phyloP scores from a whole-genome alignment of 768 basidiomycete species.

The Tricholoma matsutake region DNA sequence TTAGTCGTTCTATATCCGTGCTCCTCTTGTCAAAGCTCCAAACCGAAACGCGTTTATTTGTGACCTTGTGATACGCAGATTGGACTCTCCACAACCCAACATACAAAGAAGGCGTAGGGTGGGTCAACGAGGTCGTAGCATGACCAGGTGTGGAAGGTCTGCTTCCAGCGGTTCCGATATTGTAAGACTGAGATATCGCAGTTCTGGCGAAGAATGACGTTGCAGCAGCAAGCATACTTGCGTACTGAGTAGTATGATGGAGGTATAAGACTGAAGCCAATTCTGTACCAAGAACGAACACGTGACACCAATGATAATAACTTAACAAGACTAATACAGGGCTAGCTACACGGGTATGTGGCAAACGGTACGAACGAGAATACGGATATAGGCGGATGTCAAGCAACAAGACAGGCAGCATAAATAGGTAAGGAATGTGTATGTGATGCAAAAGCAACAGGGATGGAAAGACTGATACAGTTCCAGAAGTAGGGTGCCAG shows the following conservation, averaged over 20 bases:
- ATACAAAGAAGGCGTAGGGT: conserved; percentile 52
- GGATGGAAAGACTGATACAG: background rate
- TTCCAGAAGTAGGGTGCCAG: background rate
- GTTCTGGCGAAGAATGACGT: conserved; percentile 81
- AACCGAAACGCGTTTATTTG: conserved; percentile 85
- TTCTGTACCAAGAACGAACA: background rate
- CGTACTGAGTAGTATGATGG: background rate
- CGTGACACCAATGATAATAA: background rate
- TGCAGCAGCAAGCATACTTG: conserved; percentile 74
- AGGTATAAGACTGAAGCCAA: background rate
- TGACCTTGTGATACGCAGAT: conserved; percentile 83
- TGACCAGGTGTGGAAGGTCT: conserved; percentile 49
- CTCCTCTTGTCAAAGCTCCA: conserved; percentile 89
- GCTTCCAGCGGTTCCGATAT: conserved; percentile 49
- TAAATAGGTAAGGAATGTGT: background rate
- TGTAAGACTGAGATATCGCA: conserved; percentile 78
- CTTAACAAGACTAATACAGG: background rate
- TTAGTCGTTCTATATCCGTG: conserved; percentile 69
- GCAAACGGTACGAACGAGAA: background rate
- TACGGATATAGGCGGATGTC: background rate
- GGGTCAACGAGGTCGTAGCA: conserved; percentile 24
- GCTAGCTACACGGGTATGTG: background rate
- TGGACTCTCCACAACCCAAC: conserved; percentile 92
- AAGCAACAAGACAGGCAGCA: background rate
- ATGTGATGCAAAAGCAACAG: background rate